Evolutionary conservation across 371 early-diverging fungal species (phyloP).

Genomic region (Mortierella sp.): DNA sequence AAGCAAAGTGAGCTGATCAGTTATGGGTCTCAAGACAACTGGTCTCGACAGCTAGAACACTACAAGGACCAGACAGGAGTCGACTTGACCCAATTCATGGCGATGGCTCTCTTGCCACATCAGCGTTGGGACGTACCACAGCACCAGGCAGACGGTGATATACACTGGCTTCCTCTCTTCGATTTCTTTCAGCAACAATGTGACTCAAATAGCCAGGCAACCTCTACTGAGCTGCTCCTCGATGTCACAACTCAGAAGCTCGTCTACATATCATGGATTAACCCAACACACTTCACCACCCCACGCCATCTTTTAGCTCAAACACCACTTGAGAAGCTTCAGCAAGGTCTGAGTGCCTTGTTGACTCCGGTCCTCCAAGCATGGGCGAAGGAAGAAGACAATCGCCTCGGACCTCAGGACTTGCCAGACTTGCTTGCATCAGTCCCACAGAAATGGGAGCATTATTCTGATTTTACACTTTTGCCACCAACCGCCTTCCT

Average conservation of each 20-base stretch:
- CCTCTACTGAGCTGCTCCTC: not conserved
- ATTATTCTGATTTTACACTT: constrained; percentile 50
- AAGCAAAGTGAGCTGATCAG: not conserved
- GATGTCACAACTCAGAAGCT: constrained; percentile 19
- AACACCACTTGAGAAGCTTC: constrained; percentile 45
- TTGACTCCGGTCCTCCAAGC: constrained; percentile 23
- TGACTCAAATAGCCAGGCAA: constrained; percentile 15
- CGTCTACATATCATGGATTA: constrained; percentile 21
- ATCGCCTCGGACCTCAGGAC: not conserved
- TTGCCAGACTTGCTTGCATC: constrained; percentile 15
- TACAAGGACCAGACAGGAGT: constrained; percentile 6
- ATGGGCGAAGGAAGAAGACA: constrained; percentile 9
- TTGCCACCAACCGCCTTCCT: constrained; percentile 46
- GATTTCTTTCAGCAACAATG: constrained; percentile 6
- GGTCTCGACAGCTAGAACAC: not conserved
- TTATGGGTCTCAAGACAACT: too few relatives aligned
- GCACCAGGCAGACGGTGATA: not conserved
- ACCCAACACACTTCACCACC: constrained; percentile 16
- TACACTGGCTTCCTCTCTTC: constrained; percentile 5
- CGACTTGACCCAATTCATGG: constrained; percentile 33
- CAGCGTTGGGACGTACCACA: not conserved
- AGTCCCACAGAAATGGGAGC: constrained; percentile 55
- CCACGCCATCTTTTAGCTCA: constrained; percentile 44
- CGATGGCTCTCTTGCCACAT: constrained; percentile 38
- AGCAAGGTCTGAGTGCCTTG: constrained; percentile 13